Conservation (phyloP, 2,329 filamentous ascomycete species). For the Fusarium sp. region DNA sequence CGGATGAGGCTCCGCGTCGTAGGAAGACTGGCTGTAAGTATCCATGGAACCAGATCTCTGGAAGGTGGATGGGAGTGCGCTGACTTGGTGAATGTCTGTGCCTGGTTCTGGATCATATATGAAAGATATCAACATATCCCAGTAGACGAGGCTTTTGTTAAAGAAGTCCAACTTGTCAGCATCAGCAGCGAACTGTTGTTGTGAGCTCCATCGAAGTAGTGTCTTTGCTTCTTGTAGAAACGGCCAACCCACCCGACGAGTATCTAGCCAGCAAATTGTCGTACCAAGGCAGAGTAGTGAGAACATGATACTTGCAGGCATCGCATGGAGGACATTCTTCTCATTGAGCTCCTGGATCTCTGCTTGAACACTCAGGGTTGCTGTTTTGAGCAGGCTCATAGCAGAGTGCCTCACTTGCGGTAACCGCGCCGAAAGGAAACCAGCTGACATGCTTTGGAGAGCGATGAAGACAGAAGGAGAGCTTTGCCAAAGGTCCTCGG, state of each 20-base stretch:
- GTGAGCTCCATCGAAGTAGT: background rate
- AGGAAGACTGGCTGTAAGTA: background rate
- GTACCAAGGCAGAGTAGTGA: background rate
- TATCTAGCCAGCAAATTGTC: background rate
- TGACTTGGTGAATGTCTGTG: accelerated
- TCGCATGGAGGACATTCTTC: accelerated
- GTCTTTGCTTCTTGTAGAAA: background rate
- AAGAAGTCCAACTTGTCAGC: accelerated
- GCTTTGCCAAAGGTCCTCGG: background rate
- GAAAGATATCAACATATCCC: background rate
- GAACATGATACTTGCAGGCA: background rate
- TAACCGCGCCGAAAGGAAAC: background rate
- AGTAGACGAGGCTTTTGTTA: background rate
- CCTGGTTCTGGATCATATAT: background rate
- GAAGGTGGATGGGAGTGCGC: accelerated
- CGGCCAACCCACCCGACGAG: background rate
- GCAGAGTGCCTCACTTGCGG: background rate
- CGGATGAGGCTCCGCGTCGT: background rate
- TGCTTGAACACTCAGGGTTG: background rate
- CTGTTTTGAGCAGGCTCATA: background rate
- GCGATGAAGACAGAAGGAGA: accelerated
- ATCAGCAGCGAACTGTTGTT: background rate
- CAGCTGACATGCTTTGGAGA: background rate
- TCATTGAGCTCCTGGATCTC: background rate
- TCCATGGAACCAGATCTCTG: accelerated